Conservation (phyloP, 768 basidiomycete species). For the Boletus rex-veris region DNA sequence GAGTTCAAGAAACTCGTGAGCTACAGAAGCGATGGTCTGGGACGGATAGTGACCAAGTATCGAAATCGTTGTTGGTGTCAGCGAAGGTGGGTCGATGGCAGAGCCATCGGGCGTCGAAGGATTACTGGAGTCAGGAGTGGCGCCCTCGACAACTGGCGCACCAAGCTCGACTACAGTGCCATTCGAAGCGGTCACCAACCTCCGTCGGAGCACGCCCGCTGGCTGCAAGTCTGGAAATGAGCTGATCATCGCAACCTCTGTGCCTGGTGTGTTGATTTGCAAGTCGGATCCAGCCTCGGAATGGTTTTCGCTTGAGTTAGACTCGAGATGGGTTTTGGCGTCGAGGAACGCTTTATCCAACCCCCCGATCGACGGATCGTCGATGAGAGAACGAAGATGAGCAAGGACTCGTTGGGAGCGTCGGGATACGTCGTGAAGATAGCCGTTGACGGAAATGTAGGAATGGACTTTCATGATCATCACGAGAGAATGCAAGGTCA, state of each 20-base stretch:
- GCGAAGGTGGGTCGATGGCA: slow-evolving; percentile 8
- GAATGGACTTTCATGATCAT: slow-evolving; percentile 98
- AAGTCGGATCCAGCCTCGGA: slow-evolving; percentile 3
- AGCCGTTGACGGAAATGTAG: slow-evolving; percentile 85
- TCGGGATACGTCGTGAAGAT: slow-evolving; percentile 55
- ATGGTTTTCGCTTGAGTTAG: slow-evolving; percentile 20
- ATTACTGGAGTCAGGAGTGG: slow-evolving; percentile 1
- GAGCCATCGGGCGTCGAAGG: slow-evolving; percentile 2
- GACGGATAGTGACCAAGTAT: slow-evolving; percentile 63
- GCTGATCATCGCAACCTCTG: slow-evolving; percentile 42
- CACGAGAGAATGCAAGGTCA: slow-evolving; percentile 83
- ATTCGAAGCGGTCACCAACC: slow-evolving; percentile 41
- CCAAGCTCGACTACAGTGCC: slow-evolving; percentile 4
- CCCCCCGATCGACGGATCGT: slow-evolving; percentile 49
- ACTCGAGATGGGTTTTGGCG: slow-evolving; percentile 42
- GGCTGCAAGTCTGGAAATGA: slow-evolving; percentile 54
- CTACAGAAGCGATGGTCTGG: slow-evolving; percentile 58
- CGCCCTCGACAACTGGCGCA: neutral
- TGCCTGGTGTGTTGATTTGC: slow-evolving; percentile 42
- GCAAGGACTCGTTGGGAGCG: slow-evolving; percentile 44
- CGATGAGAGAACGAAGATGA: slow-evolving; percentile 46
- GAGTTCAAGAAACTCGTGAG: slow-evolving; percentile 72
- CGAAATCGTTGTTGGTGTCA: slow-evolving; percentile 34
- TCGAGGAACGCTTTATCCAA: slow-evolving; percentile 58
- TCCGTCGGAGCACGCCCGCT: slow-evolving; percentile 52